Base-by-base conservation (phyloP, 768 basidiomycete species). In the Phylloporus sp. region DNA sequence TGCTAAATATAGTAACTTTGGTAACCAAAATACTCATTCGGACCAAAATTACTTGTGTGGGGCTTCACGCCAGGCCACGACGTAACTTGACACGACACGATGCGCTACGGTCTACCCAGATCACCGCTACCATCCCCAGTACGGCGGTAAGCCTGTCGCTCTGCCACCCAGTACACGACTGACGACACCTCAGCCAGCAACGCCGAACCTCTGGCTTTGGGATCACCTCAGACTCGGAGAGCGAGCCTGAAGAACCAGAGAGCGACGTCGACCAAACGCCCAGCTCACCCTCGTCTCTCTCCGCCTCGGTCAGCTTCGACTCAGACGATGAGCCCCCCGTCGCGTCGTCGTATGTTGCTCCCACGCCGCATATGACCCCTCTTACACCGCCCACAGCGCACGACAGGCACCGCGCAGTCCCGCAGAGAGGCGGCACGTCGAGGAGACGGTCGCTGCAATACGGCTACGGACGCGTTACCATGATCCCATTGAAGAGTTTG, bases 31-130 rank as follows among this genome's bases (percentile, higher is more conserved):
- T 26, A 36, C 31, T 5, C 2, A 36, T 18, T 7, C 16, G 22
- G 22, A 16, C 15, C 23, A 34, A 46, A 34, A 48, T 5, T 18
- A 9, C 35, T 39, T 49, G 32, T 49, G 23, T 40, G n/a, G n/a
- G 27, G 34, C 52, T 20, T 60, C 50, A 22, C 29, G 47, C 42
- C n/a, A 52, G 8, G 22, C 38, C 24, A 24, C 43, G 29, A 16
- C 7, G 7, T 23, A 24, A 18, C 18, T 40, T 34, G 16, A 49
- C 49, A 42, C 29, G 23, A 29, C 16, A 50, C 56, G 28, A 84
- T 84, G 82, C 73, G 78, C 42, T 83, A 81, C 61, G 71, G 76
- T 58, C 74, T 76, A 36, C 81, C 80, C 20, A 73, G 80, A 53
- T 79, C 80, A 5, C 61, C 69, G 1, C 79, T 81, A 6, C 74